Base-by-base conservation (phyloP, 1,284 basidiomycete species). In the Cystobasidium slooffiae region DNA sequence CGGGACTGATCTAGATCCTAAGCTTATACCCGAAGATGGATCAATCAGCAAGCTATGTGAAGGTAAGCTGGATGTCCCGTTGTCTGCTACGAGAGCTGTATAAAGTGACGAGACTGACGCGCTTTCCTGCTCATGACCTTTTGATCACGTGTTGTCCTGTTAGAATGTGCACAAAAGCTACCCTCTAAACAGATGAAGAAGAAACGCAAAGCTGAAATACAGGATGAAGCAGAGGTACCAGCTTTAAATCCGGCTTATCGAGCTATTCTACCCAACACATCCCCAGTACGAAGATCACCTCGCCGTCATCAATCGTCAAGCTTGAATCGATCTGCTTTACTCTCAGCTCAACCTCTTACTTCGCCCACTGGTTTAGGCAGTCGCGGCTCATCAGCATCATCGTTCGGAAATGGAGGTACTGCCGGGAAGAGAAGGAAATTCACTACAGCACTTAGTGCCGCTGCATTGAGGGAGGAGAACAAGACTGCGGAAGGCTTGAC, bases 81-180 rank as follows among this genome's bases (percentile, higher is more conserved):
- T 49, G 12, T 14, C 46, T 47, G 46, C n/a, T 49, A 12, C 6
- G 12, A 14, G 12, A 14, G 46, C 14, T 2, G 46, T n/a, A 14
- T 49, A 3, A 12, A n/a, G 14, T 49, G n/a, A n/a, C 46, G n/a
- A 58, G 39, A 43, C 39, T 59, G 39, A 59, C 56, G 37, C 56
- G 14, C 39, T 16, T 43, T 12, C 22, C 12, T 31, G 31, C 5
- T 31, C 31, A 31, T 31, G 31, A 56, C 39, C 24, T 7, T 37
- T 24, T n/a, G n/a, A 8, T 55, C 52, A 52, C 64, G 46, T 70
- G 39, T 37, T 51, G 58, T 63, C 31, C 22, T 56, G 6, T 20
- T 24, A 73, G 70, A 73, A 59, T 73, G 70, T 44, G 70, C 70
- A 44, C 70, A 73, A 52, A 55, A 73, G 18, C 52, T 73, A 6